Evolutionary conservation across 495 filamentous ascomycete genomes (phyloP), one percentile per base, ranked within the genome.

Genomic region (Penicillium pancosmium): DNA sequence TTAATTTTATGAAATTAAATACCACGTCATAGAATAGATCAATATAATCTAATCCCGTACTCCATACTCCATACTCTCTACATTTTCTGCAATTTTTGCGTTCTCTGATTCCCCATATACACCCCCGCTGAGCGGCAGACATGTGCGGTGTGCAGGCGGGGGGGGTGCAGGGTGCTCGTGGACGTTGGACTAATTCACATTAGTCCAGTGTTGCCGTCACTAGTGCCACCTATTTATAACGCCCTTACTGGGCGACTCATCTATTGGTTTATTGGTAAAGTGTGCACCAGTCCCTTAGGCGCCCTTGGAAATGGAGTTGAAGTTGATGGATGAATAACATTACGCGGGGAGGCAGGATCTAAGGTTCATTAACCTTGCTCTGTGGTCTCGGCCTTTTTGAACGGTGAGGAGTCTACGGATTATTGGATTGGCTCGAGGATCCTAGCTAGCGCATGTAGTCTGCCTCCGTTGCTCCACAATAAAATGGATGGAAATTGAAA

Each of bases 161-260:
- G 23, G 23, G 23, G 23, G 23, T 23, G 44, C 44, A 47, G 16
- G 13, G 16, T n/a, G 41, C 54, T 56, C 44, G 44, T 56, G 54
- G 54, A 49, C 44, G 18, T 56, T 56, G 54, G 13, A 49, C 44
- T 56, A 56, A 23, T 23, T 19, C 33, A 27, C 27, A 49, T 56
- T 48, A 27, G 54, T 18, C 25, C 51, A 13, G 18, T 38, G 13
- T 19, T 2, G 10, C 44, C 46, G 54, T 27, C 40, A 47, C 44
- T 56, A 56, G 54, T 49, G 43, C 44, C 25, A 40, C 25, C 52
- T 60, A 60, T 54, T 51, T 51, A 51, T 60, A 60, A 31, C 36
- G 47, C 52, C 58, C 58, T 60, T 60, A 41, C 58, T 50, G 51
- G 27, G 23, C 19, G 36, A 38, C 16, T 7, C 36, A 34, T 27